phyloP scores from a whole-genome alignment of 106 monocot species.

The Platanthera zijinensis region DNA sequence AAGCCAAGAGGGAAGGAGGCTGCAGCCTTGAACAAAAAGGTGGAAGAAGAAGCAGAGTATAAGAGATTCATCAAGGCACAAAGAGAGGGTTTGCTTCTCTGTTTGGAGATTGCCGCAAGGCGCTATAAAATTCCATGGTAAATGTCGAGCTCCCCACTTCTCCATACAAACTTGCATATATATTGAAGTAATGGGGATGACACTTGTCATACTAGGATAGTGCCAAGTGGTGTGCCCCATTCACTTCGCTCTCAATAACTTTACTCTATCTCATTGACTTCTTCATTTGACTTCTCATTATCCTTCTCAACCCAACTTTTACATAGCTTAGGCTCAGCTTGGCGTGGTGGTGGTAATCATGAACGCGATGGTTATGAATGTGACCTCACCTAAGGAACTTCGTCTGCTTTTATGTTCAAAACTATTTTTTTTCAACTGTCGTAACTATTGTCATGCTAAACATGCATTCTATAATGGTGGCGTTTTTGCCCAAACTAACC shows the following conservation, averaged over 20 bases:
- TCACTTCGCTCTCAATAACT: background rate
- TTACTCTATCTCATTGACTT: background rate
- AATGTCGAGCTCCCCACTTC: background rate
- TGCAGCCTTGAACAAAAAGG: conserved; percentile 27
- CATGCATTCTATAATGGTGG: too few relatives aligned
- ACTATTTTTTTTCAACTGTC: too few relatives aligned
- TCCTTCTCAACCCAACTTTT: too few relatives aligned
- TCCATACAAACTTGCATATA: background rate
- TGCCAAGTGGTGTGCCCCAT: background rate
- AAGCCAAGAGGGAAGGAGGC: conserved; percentile 36
- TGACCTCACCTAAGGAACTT: too few relatives aligned
- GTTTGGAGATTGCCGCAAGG: conserved; percentile 81
- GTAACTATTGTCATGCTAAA: too few relatives aligned
- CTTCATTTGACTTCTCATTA: background rate
- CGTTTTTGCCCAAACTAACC: too few relatives aligned
- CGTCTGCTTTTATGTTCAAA: too few relatives aligned
- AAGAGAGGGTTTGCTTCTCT: conserved; percentile 67
- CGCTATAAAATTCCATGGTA: conserved; percentile 87
- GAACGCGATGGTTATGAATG: too few relatives aligned
- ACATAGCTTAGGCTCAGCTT: too few relatives aligned
- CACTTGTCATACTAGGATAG: background rate
- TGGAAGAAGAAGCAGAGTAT: conserved; percentile 38
- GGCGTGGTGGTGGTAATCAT: too few relatives aligned
- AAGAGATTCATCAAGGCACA: conserved; percentile 69
- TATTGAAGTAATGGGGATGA: background rate